Percentiles rank a stretch among this genome's conserved stretches.
Conservation (phyloP, 2,329 filamentous ascomycete species). For the Pseudogymnoascus sp. region DNA sequence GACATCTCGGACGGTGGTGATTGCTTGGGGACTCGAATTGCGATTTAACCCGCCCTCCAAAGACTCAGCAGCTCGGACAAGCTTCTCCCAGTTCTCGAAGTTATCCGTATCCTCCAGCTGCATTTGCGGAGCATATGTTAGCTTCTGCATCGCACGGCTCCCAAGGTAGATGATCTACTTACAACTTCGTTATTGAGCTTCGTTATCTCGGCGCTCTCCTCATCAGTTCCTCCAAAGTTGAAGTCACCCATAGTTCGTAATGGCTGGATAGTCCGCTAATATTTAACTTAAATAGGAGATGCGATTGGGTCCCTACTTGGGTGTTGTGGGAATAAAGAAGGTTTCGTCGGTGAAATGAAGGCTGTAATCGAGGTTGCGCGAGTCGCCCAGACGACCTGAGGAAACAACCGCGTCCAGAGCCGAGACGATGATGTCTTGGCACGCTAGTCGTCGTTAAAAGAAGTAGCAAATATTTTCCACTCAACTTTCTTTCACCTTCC, state of each 20-base stretch:
- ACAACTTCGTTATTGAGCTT: slow-evolving; percentile 73
- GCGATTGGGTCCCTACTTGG: background rate
- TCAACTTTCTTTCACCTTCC: slow-evolving; percentile 23
- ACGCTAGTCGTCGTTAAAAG: slow-evolving; percentile 9
- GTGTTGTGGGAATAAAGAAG: background rate
- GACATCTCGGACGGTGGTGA: slow-evolving; percentile 74
- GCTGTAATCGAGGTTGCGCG: slow-evolving; percentile 2
- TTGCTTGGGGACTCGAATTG: slow-evolving; percentile 90
- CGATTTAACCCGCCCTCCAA: slow-evolving; percentile 91
- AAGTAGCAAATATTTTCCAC: slow-evolving; percentile 11
- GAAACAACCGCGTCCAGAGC: slow-evolving; percentile 1
- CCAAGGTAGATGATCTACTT: slow-evolving; percentile 31
- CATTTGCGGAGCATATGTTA: slow-evolving; percentile 13
- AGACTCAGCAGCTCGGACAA: slow-evolving; percentile 71
- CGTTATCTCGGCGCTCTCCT: slow-evolving; percentile 74
- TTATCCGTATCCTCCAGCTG: slow-evolving; percentile 63
- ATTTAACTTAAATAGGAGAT: background rate
- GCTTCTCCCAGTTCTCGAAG: slow-evolving; percentile 91
- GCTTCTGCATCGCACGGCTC: slow-evolving; percentile 5
- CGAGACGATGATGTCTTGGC: slow-evolving; percentile 8
- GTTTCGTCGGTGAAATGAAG: background rate
- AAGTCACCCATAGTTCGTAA: slow-evolving; percentile 56
- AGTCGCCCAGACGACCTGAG: background rate
- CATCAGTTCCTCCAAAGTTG: slow-evolving; percentile 64
- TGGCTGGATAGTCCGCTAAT: background rate